Base-by-base conservation (phyloP, 305 asterid genomes). In the Fraxinus baroniana region DNA sequence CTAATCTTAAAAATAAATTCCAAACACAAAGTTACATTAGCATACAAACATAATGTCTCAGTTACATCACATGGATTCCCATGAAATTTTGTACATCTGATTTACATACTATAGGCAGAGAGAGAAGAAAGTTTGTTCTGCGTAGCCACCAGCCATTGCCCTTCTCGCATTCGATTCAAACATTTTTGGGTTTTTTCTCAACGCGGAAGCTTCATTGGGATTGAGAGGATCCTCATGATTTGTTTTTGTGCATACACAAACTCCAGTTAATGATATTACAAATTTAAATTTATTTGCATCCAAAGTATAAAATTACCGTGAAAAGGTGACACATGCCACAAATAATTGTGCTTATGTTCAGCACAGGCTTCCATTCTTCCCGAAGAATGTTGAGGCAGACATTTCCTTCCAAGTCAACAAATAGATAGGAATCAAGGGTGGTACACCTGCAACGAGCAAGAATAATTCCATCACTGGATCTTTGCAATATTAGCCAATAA, bases 341-440 rank as follows among this genome's bases (percentile, higher is more conserved):
- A 13, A 94, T 92, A 22, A 95, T 85, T 17, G 97, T 92, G 88
- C 91, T 94, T 84, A 95, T 94, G 91, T 86, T 95, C 66, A 95
- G 91, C 86, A 95, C 97, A 1, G 98, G 99, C 80, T 95, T 95
- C 97, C 99, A 95, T 86, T 95, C 99, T 89, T 91, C 97, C 22
- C 98, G 90, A 77, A 94, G 98, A 91, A 95, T 93, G 97, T 95
- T 95, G 79, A 95, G 91, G 89, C 98, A 95, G 22, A 94, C 97
- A 86, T 95, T 95, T 85, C 99, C 99, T 84, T 95, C 97, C 84
- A 93, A 83, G 88, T 95, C 99, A 30, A 95, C 93, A 35, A 35
- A 35, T 35, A 35, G 80, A 94, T 95, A 70, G 98, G 99, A 89
- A 35, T 35, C 7, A 35, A 33, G 36, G 37, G 37, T 95, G 99